Evolutionary conservation across 768 basidiomycete genomes (phyloP), one percentile per base, ranked within the genome.

Genomic region (Pholiota molesta): DNA sequence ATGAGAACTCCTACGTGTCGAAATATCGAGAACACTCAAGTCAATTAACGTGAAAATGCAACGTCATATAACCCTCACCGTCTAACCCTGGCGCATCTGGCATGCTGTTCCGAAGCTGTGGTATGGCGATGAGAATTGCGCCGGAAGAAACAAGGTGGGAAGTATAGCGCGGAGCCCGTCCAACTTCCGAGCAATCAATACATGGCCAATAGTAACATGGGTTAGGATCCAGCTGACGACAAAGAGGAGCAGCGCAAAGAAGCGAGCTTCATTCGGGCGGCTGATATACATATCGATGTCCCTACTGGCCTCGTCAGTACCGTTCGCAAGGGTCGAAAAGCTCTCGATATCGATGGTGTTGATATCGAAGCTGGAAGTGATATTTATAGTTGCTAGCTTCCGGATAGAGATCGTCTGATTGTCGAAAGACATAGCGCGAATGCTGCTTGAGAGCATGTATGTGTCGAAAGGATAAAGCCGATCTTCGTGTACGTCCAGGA

Each of bases 391-490:
- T 10, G 75, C 67, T 1, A 83, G 57, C 55, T 77, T 78, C 21
- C 69, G 77, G 60, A 86, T 81, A 3, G 81, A 78, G 13, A 83
- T 51, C 3, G 77, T 73, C 33, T 68, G 45, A 64, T 82, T 74
- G 39, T 73, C 64, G 52, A 68, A 68, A 2, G 74, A 71, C 23
- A 75, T 65, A 3, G 77, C 80, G 1, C 80, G 78, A n/a, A 86
- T 59, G 33, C 81, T 83, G 68, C 75, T 83, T 11, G 81, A 74
- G 21, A 86, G 75, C 31, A 74, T 60, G 66, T 87, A 87, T 0
- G 76, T 79, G 68, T 87, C 86, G 69, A 86, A 87, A 0, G 86
- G 86, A 65, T 86, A 87, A 10, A 84, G 67, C 10, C 76, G 80
- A 13, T 82, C 81, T 69, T 81, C 71, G 61, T 84, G 83, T 11